These are phyloP conservation scores for Pythium periplocum DNA, from an alignment of 352 stramenopile genomes.

Conservation along the genomic window DNA sequence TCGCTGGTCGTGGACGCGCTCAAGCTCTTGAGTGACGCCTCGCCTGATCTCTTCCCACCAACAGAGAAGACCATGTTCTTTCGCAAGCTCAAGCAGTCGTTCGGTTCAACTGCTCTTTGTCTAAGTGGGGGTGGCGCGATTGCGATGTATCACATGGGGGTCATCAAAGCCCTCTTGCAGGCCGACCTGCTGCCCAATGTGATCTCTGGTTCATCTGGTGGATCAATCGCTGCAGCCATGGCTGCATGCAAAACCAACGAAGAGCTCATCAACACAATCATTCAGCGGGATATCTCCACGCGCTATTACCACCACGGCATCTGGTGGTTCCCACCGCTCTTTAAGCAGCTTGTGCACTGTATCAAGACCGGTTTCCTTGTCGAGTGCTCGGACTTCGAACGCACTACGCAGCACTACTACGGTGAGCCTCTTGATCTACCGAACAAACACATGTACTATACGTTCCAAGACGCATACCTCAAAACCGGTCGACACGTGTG, in stretches of 20 bases:
- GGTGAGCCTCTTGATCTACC: conserved; percentile 45
- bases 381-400: conserved; percentile 68
- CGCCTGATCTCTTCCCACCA: conserved; percentile 25
- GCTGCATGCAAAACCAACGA: conserved; percentile 80
- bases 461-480: conserved; percentile 93
- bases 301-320: conserved; percentile 49
- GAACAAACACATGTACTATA: conserved; percentile 67
- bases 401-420: conserved; percentile 93
- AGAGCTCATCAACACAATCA: conserved; percentile 55
- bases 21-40: conserved; percentile 28
- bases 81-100: conserved; percentile 61
- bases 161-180: conserved; percentile 86
- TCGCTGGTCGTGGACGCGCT: conserved; percentile 35
- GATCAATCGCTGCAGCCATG: conserved; percentile 86
- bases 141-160: conserved; percentile 94
- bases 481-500: conserved; percentile 91
- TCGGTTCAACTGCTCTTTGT: conserved; percentile 89
- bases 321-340: conserved; percentile 72
- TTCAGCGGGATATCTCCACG: conserved; percentile 56
- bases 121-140: conserved; percentile 89
- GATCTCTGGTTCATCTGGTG: conserved; percentile 90
- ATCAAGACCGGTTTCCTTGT: conserved; percentile 87
- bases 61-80: conserved; percentile 53
- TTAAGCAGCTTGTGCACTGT: conserved; percentile 85
- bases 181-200: conserved; percentile 87